Conservation (phyloP, 306 rosid species). For the Adenanthera pavonina region DNA sequence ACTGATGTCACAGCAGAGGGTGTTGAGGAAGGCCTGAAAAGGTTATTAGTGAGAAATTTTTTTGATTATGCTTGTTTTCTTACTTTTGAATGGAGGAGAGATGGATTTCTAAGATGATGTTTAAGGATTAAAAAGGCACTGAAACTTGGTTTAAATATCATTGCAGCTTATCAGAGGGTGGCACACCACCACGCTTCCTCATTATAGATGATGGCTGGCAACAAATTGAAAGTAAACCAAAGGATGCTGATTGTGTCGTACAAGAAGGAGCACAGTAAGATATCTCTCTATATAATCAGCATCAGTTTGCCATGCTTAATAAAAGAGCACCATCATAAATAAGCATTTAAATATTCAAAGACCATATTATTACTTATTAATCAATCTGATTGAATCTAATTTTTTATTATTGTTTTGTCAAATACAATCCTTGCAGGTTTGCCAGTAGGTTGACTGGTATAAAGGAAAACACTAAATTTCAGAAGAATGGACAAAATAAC, state of each 20-base stretch:
- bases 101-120: not conserved
- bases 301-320: not conserved
- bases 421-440: constrained; percentile 61
- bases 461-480: constrained; percentile 83
- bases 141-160: constrained; percentile 36
- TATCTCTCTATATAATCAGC: constrained; percentile 14
- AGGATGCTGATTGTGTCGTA: constrained; percentile 60
- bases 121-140: not conserved
- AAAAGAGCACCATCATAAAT: not conserved
- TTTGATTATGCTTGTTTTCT: not conserved
- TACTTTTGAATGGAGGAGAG: not conserved
- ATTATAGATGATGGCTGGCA: constrained; percentile 99
- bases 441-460: constrained; percentile 89
- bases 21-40: constrained; percentile 82
- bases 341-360: not conserved
- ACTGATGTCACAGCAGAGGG: constrained; percentile 97
- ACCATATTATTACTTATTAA: not conserved
- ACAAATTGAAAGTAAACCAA: constrained; percentile 78
- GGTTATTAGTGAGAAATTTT: constrained; percentile 47
- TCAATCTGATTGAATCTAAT: constrained; percentile 16
- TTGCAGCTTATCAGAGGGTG: constrained; percentile 83
- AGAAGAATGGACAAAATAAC: constrained; percentile 55
- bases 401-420: constrained; percentile 31
- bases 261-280: constrained; percentile 99
- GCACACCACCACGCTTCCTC: constrained; percentile 85